These are phyloP conservation scores for Malus hybrid DNA, from an alignment of 331 rosid species.

Conservation along the genomic window DNA sequence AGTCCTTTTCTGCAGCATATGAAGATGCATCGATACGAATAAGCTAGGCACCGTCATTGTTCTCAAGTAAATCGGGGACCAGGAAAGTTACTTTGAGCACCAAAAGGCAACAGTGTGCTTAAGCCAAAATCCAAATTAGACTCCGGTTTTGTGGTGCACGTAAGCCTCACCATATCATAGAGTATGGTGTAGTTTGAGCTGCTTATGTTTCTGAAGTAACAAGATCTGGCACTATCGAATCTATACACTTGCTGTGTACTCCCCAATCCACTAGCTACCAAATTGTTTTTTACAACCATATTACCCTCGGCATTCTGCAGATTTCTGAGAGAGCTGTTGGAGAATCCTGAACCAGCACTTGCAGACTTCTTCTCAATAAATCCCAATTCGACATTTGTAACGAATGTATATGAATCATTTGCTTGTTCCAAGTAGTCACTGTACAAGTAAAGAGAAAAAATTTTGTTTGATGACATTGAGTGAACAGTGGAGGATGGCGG, in stretches of 20 bases:
- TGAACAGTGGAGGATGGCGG: constrained; percentile 19
- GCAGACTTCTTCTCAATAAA: constrained; percentile 29
- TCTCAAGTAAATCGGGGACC: neutral
- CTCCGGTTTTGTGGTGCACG: constrained; percentile 31
- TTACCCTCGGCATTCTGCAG: constrained; percentile 58
- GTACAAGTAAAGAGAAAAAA: constrained; percentile 34
- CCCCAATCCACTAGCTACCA: constrained; percentile 53
- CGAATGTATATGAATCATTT: constrained; percentile 17
- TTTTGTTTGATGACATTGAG: constrained; percentile 23
- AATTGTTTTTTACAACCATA: constrained; percentile 41
- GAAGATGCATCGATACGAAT: neutral
- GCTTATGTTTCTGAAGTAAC: constrained; percentile 68
- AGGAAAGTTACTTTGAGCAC: neutral
- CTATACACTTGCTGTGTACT: constrained; percentile 56
- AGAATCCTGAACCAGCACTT: constrained; percentile 14
- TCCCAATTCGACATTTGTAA: constrained; percentile 50
- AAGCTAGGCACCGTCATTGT: neutral
- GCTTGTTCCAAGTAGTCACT: constrained; percentile 23
- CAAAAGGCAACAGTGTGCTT: constrained; percentile 13
- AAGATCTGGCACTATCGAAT: constrained; percentile 31
- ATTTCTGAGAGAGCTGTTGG: constrained; percentile 47
- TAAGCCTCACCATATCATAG: constrained; percentile 34
- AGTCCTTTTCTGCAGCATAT: neutral
- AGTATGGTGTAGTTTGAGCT: constrained; percentile 72
- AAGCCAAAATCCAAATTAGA: constrained; percentile 8